Evolutionary conservation across 306 rosid species (phyloP).

Genomic region (Acacia crassicarpa): DNA sequence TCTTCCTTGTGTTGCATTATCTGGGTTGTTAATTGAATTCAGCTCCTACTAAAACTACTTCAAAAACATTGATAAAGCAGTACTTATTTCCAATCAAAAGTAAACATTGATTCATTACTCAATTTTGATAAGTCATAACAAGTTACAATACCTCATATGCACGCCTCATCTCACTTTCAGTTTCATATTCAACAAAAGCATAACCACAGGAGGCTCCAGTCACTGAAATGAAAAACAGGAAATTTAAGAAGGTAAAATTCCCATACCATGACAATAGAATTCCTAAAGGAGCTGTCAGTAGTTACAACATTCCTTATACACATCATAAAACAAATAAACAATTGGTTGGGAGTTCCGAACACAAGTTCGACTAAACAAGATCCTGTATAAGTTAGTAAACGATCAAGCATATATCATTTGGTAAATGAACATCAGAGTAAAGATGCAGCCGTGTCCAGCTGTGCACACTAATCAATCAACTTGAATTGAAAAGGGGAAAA

Average conservation of each 20-base stretch:
- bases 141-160: slow-evolving; percentile 64
- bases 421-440: background rate
- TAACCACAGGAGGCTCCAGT: slow-evolving; percentile 92
- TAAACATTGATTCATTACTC: background rate
- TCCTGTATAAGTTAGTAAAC: background rate
- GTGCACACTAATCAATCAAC: slow-evolving; percentile 1
- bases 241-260: slow-evolving; percentile 1
- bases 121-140: slow-evolving; percentile 1
- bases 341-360: background rate
- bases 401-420: background rate
- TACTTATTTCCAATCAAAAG: background rate
- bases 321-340: background rate
- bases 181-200: slow-evolving; percentile 90
- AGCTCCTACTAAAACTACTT: background rate
- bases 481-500: background rate
- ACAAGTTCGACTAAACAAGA: slow-evolving; percentile 3
- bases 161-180: slow-evolving; percentile 75
- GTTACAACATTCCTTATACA: background rate
- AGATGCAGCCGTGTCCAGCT: background rate
- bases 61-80: background rate
- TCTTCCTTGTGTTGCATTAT: background rate
- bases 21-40: background rate
- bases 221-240: slow-evolving; percentile 48
- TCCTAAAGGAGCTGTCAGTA: background rate
- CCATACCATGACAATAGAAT: background rate